Evolutionary conservation across 129 eudicot species (phyloP).

Genomic region (Lonicera japonica): DNA sequence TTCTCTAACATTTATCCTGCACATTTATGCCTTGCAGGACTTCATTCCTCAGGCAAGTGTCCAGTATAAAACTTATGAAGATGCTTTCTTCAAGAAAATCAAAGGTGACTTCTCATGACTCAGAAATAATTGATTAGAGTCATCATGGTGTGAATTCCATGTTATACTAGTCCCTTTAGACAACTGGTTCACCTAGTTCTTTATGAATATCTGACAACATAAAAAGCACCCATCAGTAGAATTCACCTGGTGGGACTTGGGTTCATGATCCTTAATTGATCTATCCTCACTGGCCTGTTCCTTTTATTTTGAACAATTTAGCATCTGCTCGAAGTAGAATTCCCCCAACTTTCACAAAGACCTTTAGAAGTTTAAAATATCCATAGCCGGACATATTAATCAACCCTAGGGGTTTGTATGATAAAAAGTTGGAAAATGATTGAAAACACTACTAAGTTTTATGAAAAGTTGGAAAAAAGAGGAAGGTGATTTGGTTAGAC

Average conservation of each 20-base stretch:
- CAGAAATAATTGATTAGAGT: background rate
- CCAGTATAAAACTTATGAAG: conserved; percentile 57
- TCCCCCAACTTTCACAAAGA: background rate
- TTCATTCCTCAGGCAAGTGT: conserved; percentile 42
- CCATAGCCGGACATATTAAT: background rate
- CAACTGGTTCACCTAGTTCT: conserved; percentile 6
- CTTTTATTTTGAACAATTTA: background rate
- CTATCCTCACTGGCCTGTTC: background rate
- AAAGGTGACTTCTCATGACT: conserved; percentile 42
- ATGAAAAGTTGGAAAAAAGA: too few species aligned
- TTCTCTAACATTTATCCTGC: too few species aligned
- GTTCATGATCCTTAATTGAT: background rate
- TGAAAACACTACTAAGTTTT: too few species aligned
- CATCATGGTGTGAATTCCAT: background rate
- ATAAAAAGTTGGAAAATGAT: too few species aligned
- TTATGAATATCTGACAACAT: background rate
- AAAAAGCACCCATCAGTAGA: background rate
- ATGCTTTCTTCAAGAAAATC: conserved; percentile 48
- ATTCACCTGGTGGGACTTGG: background rate
- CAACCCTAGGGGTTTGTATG: background rate
- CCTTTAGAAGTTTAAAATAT: background rate
- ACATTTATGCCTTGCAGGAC: conserved; percentile 47
- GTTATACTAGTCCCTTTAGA: background rate
- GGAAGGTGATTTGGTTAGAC: too few species aligned
- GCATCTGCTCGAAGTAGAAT: background rate